These are phyloP conservation scores for Theobroma cacao DNA, from an alignment of 345 rosid genomes.

Conservation along the genomic window DNA sequence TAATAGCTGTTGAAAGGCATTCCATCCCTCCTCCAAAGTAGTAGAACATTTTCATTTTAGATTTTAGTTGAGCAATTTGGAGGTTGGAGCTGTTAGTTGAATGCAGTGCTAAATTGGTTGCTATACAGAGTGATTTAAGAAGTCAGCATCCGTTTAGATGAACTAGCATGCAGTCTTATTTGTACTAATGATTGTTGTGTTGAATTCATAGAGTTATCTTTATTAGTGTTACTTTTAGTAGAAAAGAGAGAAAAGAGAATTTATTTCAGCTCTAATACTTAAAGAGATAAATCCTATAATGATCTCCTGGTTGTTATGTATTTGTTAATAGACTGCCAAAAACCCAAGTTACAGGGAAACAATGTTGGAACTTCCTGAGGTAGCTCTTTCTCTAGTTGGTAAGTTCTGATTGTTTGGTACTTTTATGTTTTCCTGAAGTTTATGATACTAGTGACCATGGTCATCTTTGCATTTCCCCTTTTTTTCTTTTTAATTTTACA, in stretches of 20 bases:
- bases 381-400: neutral
- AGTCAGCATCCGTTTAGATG: neutral
- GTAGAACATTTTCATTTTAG: neutral
- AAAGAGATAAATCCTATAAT: neutral
- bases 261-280: neutral
- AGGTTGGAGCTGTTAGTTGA: neutral
- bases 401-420: neutral
- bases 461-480: neutral
- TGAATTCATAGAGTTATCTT: neutral
- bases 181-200: neutral
- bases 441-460: neutral
- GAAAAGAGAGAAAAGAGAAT: neutral
- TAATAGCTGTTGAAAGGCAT: neutral
- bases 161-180: neutral
- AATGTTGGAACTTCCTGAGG: conserved; percentile 6
- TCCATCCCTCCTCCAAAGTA: neutral
- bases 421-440: neutral
- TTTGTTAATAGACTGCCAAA: neutral
- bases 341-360: conserved; percentile 7
- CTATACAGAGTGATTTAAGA: neutral
- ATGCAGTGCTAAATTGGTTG: neutral
- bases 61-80: neutral
- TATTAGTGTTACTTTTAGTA: neutral
- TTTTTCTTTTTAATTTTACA: neutral
- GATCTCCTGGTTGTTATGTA: neutral